These are phyloP conservation scores for Boletus mariae DNA, from an alignment of 1,284 basidiomycete species.

Conservation along the genomic window DNA sequence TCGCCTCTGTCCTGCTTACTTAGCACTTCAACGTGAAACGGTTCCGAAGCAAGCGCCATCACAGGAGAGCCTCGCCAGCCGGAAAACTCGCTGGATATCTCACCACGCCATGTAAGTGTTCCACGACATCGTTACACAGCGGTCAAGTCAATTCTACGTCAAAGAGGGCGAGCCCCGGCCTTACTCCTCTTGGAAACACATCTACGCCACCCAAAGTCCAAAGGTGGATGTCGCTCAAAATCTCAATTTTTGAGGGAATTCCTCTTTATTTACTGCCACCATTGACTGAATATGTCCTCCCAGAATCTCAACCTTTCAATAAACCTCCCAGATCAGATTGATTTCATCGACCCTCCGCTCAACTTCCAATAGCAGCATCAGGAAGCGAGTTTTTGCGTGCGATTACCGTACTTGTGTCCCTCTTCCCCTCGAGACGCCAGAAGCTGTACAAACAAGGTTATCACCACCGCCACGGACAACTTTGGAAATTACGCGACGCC, in stretches of 20 bases:
- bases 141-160: background rate
- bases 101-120: background rate
- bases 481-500: slow-evolving; percentile 22
- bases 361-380: background rate
- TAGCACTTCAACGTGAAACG: background rate
- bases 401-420: background rate
- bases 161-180: background rate
- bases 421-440: slow-evolving; percentile 1
- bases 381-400: background rate
- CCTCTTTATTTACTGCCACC: background rate
- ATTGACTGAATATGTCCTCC: slow-evolving; percentile 4
- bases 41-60: slow-evolving; percentile 1
- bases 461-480: slow-evolving; percentile 10
- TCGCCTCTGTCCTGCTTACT: background rate
- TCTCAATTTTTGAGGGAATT: background rate
- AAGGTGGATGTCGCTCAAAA: background rate
- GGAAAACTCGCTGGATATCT: background rate
- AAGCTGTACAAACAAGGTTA: slow-evolving; percentile 7
- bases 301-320: background rate
- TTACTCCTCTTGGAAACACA: background rate
- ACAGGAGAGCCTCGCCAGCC: background rate
- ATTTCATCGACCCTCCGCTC: background rate
- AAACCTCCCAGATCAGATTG: background rate
- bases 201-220: slow-evolving; percentile 4
- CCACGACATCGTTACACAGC: background rate